These are phyloP conservation scores for Digitaria exilis DNA, from an alignment of 202 grass and related monocot species.

Conservation along the genomic window DNA sequence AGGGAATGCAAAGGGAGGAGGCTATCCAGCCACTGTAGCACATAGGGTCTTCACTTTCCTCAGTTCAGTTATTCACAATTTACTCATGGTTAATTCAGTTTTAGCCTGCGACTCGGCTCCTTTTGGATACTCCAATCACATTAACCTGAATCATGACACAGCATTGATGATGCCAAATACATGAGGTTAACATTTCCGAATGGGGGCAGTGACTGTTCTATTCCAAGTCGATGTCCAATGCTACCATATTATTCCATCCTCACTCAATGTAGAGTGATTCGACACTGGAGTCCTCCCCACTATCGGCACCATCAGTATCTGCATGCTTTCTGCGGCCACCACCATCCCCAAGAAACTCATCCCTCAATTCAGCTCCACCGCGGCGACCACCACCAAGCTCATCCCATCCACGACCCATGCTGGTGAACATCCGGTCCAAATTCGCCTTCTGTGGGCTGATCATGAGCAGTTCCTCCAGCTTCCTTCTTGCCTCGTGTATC, in stretches of 20 bases:
- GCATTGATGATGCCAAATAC: background rate
- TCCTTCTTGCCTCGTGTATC: constrained; percentile 57
- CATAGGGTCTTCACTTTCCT: constrained; percentile 1
- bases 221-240: background rate
- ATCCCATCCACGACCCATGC: constrained; percentile 63
- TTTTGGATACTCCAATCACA: constrained; percentile 13
- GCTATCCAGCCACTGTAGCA: constrained; percentile 1
- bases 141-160: background rate
- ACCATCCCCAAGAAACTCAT: constrained; percentile 45
- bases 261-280: constrained; percentile 83
- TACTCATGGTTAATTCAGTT: background rate
- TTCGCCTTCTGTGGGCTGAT: constrained; percentile 70
- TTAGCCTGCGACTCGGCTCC: background rate
- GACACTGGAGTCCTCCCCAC: constrained; percentile 77
- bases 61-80: background rate
- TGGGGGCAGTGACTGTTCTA: background rate
- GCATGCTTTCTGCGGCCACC: constrained; percentile 17
- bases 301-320: constrained; percentile 43
- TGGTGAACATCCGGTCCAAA: constrained; percentile 89
- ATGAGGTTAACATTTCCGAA: background rate
- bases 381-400: constrained; percentile 29
- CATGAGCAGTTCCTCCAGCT: constrained; percentile 70
- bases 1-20: background rate
- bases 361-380: constrained; percentile 43
- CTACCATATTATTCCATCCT: constrained; percentile 11